Percentiles rank a stretch among this genome's conserved stretches.
phyloP scores from a whole-genome alignment of 805 yeast species.

The Metschnikowia cubensis region DNA sequence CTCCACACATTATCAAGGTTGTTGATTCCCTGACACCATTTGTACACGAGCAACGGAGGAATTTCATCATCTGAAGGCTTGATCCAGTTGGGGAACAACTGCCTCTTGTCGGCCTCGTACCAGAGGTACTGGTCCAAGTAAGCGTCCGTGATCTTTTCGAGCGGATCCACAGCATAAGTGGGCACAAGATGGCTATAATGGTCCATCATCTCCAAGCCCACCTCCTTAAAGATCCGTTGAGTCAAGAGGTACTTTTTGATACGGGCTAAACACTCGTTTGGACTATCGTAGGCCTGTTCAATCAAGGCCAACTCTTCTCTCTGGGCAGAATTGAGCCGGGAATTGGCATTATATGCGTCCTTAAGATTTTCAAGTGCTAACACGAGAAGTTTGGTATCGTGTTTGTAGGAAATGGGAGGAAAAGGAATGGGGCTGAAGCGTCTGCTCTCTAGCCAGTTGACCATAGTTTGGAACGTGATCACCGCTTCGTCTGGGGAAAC shows the following conservation, averaged over 20 bases:
- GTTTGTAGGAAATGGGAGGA: slow-evolving; percentile 88
- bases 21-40: slow-evolving; percentile 91
- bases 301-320: slow-evolving; percentile 90
- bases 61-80: slow-evolving; percentile 93
- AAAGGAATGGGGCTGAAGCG: slow-evolving; percentile 85
- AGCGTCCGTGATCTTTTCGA: slow-evolving; percentile 95
- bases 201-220: slow-evolving; percentile 85
- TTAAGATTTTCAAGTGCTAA: slow-evolving; percentile 86
- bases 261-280: slow-evolving; percentile 85
- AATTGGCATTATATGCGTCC: slow-evolving; percentile 61
- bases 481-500: slow-evolving; percentile 87
- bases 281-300: slow-evolving; percentile 95
- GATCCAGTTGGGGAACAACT: slow-evolving; percentile 91
- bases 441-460: slow-evolving; percentile 84
- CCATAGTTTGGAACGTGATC: slow-evolving; percentile 79
- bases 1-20: slow-evolving; percentile 79
- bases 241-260: slow-evolving; percentile 79
- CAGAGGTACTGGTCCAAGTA: slow-evolving; percentile 92
- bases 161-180: slow-evolving; percentile 81
- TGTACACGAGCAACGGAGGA: slow-evolving; percentile 86
- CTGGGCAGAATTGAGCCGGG: slow-evolving; percentile 78
- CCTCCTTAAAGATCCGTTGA: slow-evolving; percentile 90
- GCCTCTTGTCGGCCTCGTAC: slow-evolving; percentile 89
- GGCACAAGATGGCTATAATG: slow-evolving; percentile 81
- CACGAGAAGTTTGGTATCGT: slow-evolving; percentile 85